These are phyloP conservation scores for Cystobasidium tubakii DNA, from an alignment of 768 basidiomycete species.

Conservation along the genomic window DNA sequence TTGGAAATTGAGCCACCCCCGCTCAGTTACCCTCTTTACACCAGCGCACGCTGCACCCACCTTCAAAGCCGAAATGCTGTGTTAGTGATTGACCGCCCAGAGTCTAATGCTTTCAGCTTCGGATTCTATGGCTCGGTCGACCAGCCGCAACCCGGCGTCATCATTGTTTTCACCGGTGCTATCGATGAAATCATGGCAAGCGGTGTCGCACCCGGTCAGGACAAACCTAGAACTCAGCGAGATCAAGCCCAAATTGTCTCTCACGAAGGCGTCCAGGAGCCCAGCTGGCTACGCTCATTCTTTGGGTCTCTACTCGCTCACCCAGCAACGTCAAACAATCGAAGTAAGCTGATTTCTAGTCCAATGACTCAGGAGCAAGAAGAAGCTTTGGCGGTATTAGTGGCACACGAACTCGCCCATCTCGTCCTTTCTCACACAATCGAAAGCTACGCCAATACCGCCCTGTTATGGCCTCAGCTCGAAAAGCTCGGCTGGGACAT, in stretches of 20 bases:
- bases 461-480: slow-evolving; percentile 41
- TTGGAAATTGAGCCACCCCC: slow-evolving; percentile 48
- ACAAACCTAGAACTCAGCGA: slow-evolving; percentile 22
- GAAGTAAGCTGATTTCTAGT: slow-evolving; percentile 52
- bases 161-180: slow-evolving; percentile 92
- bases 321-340: slow-evolving; percentile 36
- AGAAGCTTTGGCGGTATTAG: slow-evolving; percentile 75
- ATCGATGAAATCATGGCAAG: slow-evolving; percentile 71
- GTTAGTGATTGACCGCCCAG: slow-evolving; percentile 77
- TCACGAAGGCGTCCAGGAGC: not conserved
- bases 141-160: slow-evolving; percentile 58
- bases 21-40: slow-evolving; percentile 48
- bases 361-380: slow-evolving; percentile 74
- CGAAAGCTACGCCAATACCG: slow-evolving; percentile 40
- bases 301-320: not conserved
- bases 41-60: slow-evolving; percentile 33
- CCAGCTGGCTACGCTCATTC: slow-evolving; percentile 14
- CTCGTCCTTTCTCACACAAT: slow-evolving; percentile 68
- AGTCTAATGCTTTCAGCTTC: slow-evolving; percentile 88
- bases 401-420: slow-evolving; percentile 91
- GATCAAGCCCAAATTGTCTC: not conserved
- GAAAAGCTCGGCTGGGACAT: slow-evolving; percentile 41
- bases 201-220: slow-evolving; percentile 45
- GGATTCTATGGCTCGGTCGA: slow-evolving; percentile 57
- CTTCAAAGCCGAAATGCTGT: slow-evolving; percentile 64